phyloP scores from a whole-genome alignment of 345 rosid genomes.

The Brassica juncea region DNA sequence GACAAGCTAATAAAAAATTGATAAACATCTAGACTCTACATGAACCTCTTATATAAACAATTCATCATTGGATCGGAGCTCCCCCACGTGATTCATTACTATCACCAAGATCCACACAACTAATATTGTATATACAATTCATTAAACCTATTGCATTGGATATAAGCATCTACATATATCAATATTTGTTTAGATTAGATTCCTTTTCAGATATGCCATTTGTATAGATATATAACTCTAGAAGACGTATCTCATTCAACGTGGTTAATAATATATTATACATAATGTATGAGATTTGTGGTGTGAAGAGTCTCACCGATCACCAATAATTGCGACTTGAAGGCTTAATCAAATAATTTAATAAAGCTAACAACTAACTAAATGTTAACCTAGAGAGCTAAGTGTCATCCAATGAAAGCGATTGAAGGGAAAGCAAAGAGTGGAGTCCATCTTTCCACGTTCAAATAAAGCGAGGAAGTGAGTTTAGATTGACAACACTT shows the following conservation, averaged over 20 bases:
- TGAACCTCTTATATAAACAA: background rate
- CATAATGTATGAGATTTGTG: conserved; percentile 9
- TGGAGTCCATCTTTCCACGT: conserved; percentile 40
- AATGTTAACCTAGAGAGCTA: conserved; percentile 10
- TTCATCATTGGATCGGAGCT: background rate
- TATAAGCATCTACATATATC: background rate
- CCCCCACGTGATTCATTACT: conserved; percentile 33
- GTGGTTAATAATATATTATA: conserved; percentile 27
- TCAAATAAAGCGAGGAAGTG: conserved; percentile 30
- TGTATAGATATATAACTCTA: conserved; percentile 1
- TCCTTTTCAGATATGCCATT: conserved; percentile 5
- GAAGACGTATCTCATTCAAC: conserved; percentile 19
- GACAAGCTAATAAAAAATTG: conserved; percentile 1
- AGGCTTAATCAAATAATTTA: conserved; percentile 7
- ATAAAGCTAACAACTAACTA: background rate
- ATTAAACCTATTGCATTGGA: conserved; percentile 2
- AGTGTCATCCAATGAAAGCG: conserved; percentile 29
- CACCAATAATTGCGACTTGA: conserved; percentile 34
- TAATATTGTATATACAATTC: background rate
- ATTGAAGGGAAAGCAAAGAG: conserved; percentile 29
- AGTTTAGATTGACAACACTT: conserved; percentile 42
- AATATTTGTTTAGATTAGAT: conserved; percentile 6
- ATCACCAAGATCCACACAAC: conserved; percentile 2
- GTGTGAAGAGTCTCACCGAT: conserved; percentile 20
- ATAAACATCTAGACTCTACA: conserved; percentile 18